Base-by-base conservation (phyloP, 345 rosid species). In the Pugionium dolabratum region DNA sequence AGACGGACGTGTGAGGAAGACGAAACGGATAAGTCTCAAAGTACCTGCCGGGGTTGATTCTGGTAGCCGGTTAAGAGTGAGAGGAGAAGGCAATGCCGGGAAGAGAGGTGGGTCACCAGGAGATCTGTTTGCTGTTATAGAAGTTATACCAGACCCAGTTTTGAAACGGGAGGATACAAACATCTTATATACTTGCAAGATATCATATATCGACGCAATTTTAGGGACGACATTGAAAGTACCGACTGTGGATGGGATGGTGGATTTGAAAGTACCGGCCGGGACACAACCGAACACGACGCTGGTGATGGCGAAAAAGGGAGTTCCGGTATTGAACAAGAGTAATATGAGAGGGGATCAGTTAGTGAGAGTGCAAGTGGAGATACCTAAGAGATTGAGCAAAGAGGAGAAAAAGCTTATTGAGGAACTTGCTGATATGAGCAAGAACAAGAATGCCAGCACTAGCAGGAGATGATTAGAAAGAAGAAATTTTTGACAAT, bases 31-130 rank as follows among this genome's bases (percentile, higher is more conserved):
- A 28, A 95, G 96, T 76, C 80, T 95, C 36, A 91, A 95, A 75
- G 93, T 95, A 26, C 99, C 95, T 0, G 87, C 99, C 1, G 99
- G 99, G 62, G 99, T 95, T 25, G 99, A 95, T 67, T 78, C 91
- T 0, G 97, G 97, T 10, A 95, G 98, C 75, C 86, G 95, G 67
- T 81, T 95, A 72, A 84, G 98, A 80, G 97, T 91, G 4, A 82
- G 96, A 30, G 88, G 91, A 5, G 99, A 95, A 76, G 99, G 99
- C 7, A 95, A 83, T 76, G 88, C 97, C 4, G 97, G 99, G 51
- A 87, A 80, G 74, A 85, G 79, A 81, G 99, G 97, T 0, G 99
- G 97, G 7, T 83, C 99, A 9, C 79, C 91, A 1, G 97, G 99
- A 0, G 97, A 95, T 73, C 95, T 95, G 6, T 87, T 91, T 62